Evolutionary conservation across 305 asterid species (phyloP).

Genomic region (Solanum aculeatissimum): DNA sequence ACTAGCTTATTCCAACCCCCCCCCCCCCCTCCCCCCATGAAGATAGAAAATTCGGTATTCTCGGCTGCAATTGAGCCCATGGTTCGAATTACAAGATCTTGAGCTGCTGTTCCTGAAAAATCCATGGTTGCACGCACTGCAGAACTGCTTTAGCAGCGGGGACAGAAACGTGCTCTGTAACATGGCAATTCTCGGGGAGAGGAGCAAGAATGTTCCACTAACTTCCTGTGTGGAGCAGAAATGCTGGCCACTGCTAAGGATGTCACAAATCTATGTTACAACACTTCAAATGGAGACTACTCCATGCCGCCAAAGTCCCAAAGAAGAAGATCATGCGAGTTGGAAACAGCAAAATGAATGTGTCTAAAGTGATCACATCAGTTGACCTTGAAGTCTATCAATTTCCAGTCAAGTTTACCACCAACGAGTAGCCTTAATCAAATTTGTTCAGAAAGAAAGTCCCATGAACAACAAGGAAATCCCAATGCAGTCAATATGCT

Average conservation of each 20-base stretch:
- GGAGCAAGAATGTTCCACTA: background rate
- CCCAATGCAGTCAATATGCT: constrained; percentile 16
- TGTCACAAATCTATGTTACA: constrained; percentile 6
- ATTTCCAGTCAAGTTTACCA: background rate
- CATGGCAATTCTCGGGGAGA: constrained; percentile 1
- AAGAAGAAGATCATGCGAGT: too few species aligned
- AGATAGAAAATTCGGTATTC: background rate
- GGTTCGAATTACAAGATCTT: constrained; percentile 11
- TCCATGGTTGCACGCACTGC: background rate
- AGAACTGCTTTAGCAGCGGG: background rate
- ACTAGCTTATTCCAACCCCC: too few species aligned
- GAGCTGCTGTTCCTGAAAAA: background rate
- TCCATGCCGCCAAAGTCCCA: too few species aligned
- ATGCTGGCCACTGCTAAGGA: background rate
- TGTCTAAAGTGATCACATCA: background rate
- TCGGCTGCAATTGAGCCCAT: background rate
- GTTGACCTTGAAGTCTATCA: background rate
- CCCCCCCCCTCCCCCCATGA: background rate
- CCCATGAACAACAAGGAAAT: background rate
- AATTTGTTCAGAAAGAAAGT: background rate
- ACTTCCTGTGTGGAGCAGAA: background rate
- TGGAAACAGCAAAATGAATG: too few species aligned
- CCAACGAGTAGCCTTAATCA: background rate
- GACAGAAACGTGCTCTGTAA: background rate
- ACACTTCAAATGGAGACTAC: too few species aligned